These are phyloP conservation scores for Pseudocercospora macadamiae DNA, from an alignment of 2,329 filamentous ascomycete species.

Conservation along the genomic window DNA sequence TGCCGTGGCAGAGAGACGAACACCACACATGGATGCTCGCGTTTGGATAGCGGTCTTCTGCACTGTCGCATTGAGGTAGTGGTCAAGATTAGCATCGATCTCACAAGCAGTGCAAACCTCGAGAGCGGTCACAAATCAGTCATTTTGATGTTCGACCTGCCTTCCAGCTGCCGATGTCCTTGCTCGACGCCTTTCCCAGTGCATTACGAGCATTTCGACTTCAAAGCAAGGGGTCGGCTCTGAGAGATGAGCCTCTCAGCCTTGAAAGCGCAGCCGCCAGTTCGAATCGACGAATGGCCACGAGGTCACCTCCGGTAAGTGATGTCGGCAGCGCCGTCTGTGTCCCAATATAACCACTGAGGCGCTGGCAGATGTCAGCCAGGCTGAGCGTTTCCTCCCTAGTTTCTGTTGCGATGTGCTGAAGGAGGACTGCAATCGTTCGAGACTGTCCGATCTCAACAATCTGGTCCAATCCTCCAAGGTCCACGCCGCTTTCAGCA, in stretches of 20 bases:
- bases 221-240: constrained; percentile 13
- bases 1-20: no score
- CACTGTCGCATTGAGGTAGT: not conserved
- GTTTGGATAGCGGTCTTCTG: not conserved
- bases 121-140: no score
- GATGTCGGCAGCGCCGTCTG: constrained; percentile 29
- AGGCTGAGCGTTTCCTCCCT: constrained; percentile 25
- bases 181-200: no score
- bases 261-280: constrained; percentile 36
- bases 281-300: constrained; percentile 36
- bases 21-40: not conserved
- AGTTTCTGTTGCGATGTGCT: constrained; percentile 25
- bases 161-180: no score
- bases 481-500: constrained; percentile 35
- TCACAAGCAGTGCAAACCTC: no score
- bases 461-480: constrained; percentile 36
- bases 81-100: no score
- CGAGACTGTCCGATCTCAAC: constrained; percentile 39
- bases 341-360: constrained; percentile 28
- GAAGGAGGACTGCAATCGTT: constrained; percentile 29
- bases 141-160: no score
- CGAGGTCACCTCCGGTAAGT: constrained; percentile 36
- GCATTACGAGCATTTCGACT: no score
- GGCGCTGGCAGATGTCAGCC: constrained; percentile 20
- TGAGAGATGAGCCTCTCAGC: constrained; percentile 29